Evolutionary conservation across 805 yeast genomes (phyloP).

Genomic region (Barnettozyma sp.): DNA sequence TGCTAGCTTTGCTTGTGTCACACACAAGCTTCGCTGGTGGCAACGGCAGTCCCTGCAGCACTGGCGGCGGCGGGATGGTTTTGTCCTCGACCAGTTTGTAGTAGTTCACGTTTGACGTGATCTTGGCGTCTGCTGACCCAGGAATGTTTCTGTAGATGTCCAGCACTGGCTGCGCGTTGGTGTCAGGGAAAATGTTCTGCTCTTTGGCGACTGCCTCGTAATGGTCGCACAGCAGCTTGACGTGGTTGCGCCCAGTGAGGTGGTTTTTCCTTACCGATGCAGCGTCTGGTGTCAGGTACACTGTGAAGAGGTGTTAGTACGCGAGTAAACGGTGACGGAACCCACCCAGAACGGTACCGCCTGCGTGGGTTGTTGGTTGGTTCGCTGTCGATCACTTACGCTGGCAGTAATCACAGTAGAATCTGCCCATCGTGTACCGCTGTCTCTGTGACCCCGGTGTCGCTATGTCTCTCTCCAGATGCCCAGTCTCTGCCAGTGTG

Average conservation of each 20-base stretch:
- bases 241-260: slow-evolving; percentile 68
- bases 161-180: slow-evolving; percentile 16
- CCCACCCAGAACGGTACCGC: neutral
- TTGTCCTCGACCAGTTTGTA: slow-evolving; percentile 17
- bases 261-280: slow-evolving; percentile 79
- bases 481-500: too few species aligned
- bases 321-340: neutral
- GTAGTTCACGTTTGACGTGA: slow-evolving; percentile 5
- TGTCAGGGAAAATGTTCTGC: slow-evolving; percentile 25
- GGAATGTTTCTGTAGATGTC: slow-evolving; percentile 28
- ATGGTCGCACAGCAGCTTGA: slow-evolving; percentile 64
- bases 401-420: slow-evolving; percentile 81
- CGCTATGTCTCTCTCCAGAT: too few species aligned
- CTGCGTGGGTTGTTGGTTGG: too few species aligned
- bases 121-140: slow-evolving; percentile 19
- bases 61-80: slow-evolving; percentile 24
- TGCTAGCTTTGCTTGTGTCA: too few species aligned
- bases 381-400: slow-evolving; percentile 26
- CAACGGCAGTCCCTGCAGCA: slow-evolving; percentile 16
- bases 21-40: neutral
- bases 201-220: slow-evolving; percentile 43
- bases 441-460: too few species aligned
- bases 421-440: slow-evolving; percentile 55
- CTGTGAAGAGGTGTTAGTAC: slow-evolving; percentile 18
- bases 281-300: slow-evolving; percentile 84